A percentile compares a stretch with the other conserved stretches of the same genome.
phyloP scores from a whole-genome alignment of 2,329 filamentous ascomycete genomes.

The Cladophialophora chaetospira region DNA sequence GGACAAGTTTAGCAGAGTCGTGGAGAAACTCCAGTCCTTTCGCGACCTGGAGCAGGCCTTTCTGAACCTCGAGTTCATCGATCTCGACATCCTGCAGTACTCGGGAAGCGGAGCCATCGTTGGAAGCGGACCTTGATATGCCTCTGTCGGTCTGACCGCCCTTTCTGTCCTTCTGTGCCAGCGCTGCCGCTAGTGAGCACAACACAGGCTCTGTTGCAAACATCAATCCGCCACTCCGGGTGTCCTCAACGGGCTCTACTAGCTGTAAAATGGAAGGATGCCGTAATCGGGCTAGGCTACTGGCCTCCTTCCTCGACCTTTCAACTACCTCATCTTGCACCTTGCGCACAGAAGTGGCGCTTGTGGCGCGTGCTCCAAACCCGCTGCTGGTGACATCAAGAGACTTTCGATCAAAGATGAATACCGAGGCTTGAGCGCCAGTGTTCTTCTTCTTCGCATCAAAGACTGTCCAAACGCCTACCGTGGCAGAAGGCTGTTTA shows the following conservation, averaged over 20 bases:
- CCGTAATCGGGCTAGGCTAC: conserved; percentile 79
- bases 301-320: conserved; percentile 86
- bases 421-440: conserved; percentile 84
- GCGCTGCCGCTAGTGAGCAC: conserved; percentile 76
- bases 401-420: conserved; percentile 88
- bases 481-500: conserved; percentile 71
- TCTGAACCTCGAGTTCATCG: conserved; percentile 96
- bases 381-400: conserved; percentile 68
- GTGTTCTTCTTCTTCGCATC: conserved; percentile 97
- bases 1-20: conserved; percentile 89
- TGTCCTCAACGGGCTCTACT: conserved; percentile 93
- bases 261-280: conserved; percentile 92
- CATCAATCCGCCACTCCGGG: conserved; percentile 83
- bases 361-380: conserved; percentile 59
- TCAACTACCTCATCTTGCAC: conserved; percentile 88
- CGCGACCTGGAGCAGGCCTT: conserved; percentile 87
- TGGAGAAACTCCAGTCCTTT: conserved; percentile 95
- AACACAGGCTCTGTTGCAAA: conserved; percentile 94
- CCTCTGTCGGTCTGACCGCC: conserved; percentile 49
- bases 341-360: conserved; percentile 72
- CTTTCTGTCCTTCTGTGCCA: conserved; percentile 87
- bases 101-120: conserved; percentile 61
- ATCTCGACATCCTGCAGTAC: conserved; percentile 83
- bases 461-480: conserved; percentile 96
- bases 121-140: conserved; percentile 50